A percentile compares a stretch with the other conserved stretches of the same genome.
phyloP scores from a whole-genome alignment of 306 rosid genomes.

The Trifolium dubium region DNA sequence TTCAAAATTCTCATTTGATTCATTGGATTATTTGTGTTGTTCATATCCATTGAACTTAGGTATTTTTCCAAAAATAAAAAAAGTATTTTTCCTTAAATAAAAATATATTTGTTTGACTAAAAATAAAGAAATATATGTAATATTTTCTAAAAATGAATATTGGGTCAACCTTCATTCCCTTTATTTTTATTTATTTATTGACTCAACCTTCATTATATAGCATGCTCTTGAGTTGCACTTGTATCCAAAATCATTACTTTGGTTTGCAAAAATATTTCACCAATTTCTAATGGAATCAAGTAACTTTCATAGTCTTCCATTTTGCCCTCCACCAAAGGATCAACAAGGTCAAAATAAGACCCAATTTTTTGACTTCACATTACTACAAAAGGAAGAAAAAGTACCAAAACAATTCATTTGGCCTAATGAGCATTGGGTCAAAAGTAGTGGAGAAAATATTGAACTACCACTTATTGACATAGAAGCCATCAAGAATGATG shows the following conservation, averaged over 20 bases:
- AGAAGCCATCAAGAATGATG: conserved; percentile 44
- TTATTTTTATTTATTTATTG: no score
- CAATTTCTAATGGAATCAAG: conserved; percentile 41
- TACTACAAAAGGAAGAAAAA: conserved; percentile 38
- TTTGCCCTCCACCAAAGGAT: conserved; percentile 28
- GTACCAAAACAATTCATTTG: conserved; percentile 59
- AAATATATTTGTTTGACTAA: no score
- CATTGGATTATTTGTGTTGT: neutral
- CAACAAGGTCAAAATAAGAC: conserved; percentile 36
- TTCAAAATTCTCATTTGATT: neutral
- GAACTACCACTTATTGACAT: conserved; percentile 62
- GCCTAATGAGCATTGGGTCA: conserved; percentile 48
- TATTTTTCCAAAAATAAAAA: no score
- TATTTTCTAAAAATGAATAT: no score
- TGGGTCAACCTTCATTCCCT: no score
- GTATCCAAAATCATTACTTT: neutral
- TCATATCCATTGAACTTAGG: neutral
- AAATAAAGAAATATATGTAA: no score
- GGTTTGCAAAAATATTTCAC: neutral
- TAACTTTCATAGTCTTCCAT: conserved; percentile 5
- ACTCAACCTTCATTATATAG: no score
- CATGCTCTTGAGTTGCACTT: neutral
- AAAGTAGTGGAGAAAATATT: conserved; percentile 43
- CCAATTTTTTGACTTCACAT: conserved; percentile 40
- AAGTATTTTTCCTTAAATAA: no score